phyloP scores from a whole-genome alignment of 345 rosid genomes.

The Brassica nigra region DNA sequence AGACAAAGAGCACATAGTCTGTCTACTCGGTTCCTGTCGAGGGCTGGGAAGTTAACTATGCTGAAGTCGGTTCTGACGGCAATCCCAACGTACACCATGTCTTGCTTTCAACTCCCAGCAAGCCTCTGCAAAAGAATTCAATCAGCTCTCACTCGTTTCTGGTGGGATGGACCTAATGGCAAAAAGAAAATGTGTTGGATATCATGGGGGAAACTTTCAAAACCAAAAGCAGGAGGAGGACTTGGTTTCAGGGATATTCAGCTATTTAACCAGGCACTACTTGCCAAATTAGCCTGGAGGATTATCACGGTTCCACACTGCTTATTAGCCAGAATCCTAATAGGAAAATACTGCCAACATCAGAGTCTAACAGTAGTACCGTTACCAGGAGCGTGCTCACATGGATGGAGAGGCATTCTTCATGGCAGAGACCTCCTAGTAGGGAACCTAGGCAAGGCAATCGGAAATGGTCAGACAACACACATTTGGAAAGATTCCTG shows the following conservation, averaged over 20 bases:
- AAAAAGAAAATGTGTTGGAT: not conserved
- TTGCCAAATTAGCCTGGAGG: not conserved
- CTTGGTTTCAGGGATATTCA: not conserved
- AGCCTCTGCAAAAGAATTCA: too few relatives aligned
- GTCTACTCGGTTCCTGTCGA: too few relatives aligned
- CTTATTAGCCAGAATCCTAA: not conserved
- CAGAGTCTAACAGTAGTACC: accelerated
- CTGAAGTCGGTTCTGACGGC: too few relatives aligned
- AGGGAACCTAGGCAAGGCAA: too few relatives aligned
- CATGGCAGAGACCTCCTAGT: not conserved
- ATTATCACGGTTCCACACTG: not conserved
- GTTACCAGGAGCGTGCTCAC: not conserved
- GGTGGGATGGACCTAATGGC: not conserved
- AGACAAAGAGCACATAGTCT: too few relatives aligned
- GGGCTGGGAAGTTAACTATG: too few relatives aligned
- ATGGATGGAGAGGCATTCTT: not conserved
- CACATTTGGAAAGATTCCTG: too few relatives aligned
- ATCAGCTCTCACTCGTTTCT: too few relatives aligned
- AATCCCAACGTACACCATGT: too few relatives aligned
- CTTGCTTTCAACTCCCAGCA: too few relatives aligned
- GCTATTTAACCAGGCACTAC: not conserved
- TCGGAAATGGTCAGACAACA: too few relatives aligned
- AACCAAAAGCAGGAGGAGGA: not conserved
- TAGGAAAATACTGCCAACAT: not conserved
- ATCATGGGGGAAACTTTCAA: not conserved